Evolutionary conservation across 257 asterid genomes (phyloP).

Genomic region (Capsicum chinense): DNA sequence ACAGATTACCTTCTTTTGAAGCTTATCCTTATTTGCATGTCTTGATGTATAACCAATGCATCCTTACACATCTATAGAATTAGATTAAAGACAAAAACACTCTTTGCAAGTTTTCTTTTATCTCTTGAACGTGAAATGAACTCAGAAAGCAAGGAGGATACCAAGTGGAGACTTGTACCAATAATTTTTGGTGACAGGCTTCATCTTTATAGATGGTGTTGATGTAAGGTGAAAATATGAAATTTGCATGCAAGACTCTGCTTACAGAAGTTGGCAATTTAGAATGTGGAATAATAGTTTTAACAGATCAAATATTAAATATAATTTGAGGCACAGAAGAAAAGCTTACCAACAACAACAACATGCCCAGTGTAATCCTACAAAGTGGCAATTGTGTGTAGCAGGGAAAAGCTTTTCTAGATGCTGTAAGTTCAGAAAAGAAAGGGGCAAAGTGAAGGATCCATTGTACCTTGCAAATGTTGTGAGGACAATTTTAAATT

Average conservation of each 20-base stretch:
- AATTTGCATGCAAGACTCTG: not conserved
- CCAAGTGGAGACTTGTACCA: slow-evolving; percentile 19
- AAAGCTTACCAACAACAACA: not conserved
- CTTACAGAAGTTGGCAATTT: slow-evolving; percentile 6
- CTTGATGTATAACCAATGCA: slow-evolving; percentile 4
- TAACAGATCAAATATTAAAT: not conserved
- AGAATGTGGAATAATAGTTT: slow-evolving; percentile 10
- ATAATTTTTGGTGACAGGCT: slow-evolving; percentile 18
- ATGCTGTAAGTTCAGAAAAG: not conserved
- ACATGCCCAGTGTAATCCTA: not conserved
- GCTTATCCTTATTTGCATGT: not conserved
- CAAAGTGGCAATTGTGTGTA: slow-evolving; percentile 1
- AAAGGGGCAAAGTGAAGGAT: slow-evolving; percentile 11
- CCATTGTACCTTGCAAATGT: not conserved
- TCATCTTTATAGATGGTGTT: not conserved
- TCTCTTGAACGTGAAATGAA: slow-evolving; percentile 14
- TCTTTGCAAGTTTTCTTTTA: not conserved
- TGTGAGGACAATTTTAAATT: not conserved
- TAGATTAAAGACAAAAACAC: slow-evolving; percentile 10
- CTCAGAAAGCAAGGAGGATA: not conserved
- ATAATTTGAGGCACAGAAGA: not conserved
- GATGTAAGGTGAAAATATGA: not conserved
- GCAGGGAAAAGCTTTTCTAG: slow-evolving; percentile 7
- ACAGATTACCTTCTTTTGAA: not conserved
- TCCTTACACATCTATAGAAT: not conserved